Base-by-base conservation (phyloP, 2,329 filamentous ascomycete species). In the Epichloe gansuensis region DNA sequence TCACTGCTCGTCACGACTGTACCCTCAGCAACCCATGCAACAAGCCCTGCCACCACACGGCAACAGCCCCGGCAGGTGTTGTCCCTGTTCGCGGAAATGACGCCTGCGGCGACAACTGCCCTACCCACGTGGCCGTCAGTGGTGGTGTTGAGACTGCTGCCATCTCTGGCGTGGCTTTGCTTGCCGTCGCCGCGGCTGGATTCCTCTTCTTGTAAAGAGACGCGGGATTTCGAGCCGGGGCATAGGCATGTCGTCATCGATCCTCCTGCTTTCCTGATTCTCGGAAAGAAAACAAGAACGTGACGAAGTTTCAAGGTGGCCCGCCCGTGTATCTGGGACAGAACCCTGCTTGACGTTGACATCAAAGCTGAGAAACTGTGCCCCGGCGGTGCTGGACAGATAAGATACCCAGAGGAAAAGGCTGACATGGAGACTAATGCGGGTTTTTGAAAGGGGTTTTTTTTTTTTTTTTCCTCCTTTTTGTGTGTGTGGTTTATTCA, bases 151-250 rank as follows among this genome's bases (percentile, higher is more conserved):
- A 49, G 21, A 45, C 15, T 17, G 21, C 25, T 27, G 49, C 46
- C 36, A 38, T 34, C 34, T 43, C 52, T 4, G 49, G 17, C 39
- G 13, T 52, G 39, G 51, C 48, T 47, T 12, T 56, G 15, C 21
- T 50, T 27, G 47, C 51, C 44, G 46, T 47, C 40, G 48, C 43
- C 21, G 27, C 51, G n/a, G 55, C 49, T 35, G 52, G 39, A 4
- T 40, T 48, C 38, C 25, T 51, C 34, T 31, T 53, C 21, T 13
- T 53, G 7, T 53, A 53, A 31, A 40, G 17, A 38, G 31, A 11
- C 8, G 27, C 27, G 27, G 8, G 8, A 11, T 9, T 31, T 4
- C 27, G 8, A 31, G 27, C 27, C 27, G 27, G 8, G 27, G 27
- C 8, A 9, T 31, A 8, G 27, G 3, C 27, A 31, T 4, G 8